Conservation (phyloP, 75 land plant species). For the Azolla pinnata region DNA sequence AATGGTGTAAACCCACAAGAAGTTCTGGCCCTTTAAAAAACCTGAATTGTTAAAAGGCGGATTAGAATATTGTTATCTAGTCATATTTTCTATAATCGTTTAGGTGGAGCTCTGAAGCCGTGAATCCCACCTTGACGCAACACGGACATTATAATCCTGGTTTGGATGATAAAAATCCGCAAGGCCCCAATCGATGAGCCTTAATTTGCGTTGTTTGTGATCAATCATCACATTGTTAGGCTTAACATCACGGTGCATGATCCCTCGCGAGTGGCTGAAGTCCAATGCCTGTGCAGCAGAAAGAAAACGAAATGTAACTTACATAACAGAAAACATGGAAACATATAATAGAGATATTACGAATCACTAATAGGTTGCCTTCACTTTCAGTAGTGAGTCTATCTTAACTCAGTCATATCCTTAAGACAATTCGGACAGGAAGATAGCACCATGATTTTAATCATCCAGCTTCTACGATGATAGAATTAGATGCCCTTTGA, state of each 20-base stretch:
- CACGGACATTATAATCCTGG: conserved; percentile 15
- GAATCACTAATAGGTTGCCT: no score
- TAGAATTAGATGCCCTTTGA: no score
- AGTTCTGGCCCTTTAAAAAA: conserved; percentile 89
- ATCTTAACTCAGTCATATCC: no score
- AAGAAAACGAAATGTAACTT: not conserved
- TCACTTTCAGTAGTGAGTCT: no score
- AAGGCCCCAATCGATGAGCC: conserved; percentile 29
- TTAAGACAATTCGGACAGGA: no score
- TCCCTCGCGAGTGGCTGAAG: conserved; percentile 22
- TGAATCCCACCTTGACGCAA: conserved; percentile 10
- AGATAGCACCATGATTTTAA: no score
- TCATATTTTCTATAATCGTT: not conserved
- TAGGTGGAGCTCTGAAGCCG: not conserved
- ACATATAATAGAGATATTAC: no score
- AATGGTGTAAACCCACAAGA: conserved; percentile 26
- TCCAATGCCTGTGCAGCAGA: conserved; percentile 17
- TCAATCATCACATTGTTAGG: conserved; percentile 31
- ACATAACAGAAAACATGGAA: no score
- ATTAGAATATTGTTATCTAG: conserved; percentile 1
- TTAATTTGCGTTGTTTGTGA: conserved; percentile 20
- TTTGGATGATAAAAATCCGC: conserved; percentile 29
- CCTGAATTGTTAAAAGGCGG: conserved; percentile 31
- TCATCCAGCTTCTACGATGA: no score
- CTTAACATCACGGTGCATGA: conserved; percentile 26